Evolutionary conservation across 139 green algal genomes (phyloP).

Genomic region (Chloropicon primus): DNA sequence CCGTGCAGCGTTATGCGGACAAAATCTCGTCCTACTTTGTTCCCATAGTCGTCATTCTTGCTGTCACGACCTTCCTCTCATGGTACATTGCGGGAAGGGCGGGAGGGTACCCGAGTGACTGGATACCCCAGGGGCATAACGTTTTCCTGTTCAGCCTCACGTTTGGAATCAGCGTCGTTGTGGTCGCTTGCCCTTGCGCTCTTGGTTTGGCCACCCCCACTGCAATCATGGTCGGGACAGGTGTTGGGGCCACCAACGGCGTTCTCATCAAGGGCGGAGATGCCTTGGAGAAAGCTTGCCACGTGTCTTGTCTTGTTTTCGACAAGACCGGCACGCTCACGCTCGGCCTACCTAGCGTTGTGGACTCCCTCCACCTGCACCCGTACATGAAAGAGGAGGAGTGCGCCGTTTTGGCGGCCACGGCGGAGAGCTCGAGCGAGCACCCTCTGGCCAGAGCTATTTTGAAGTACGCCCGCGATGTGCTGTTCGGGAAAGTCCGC

Average conservation of each 20-base stretch:
- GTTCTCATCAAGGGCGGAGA: conserved; percentile 78
- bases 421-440: conserved; percentile 69
- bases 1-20: conserved; percentile 76
- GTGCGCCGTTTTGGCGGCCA: conserved; percentile 43
- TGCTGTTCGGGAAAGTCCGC: background rate
- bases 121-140: conserved; percentile 64
- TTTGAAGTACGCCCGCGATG: conserved; percentile 33
- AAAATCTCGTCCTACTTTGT: conserved; percentile 76
- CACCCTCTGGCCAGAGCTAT: conserved; percentile 78
- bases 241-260: conserved; percentile 65
- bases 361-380: conserved; percentile 9
- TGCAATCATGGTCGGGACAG: conserved; percentile 93
- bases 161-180: conserved; percentile 88
- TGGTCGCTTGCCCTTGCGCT: conserved; percentile 95
- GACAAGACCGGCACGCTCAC: conserved; percentile 97
- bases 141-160: conserved; percentile 83
- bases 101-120: conserved; percentile 34
- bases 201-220: conserved; percentile 89
- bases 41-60: conserved; percentile 60
- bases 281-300: conserved; percentile 8
- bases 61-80: conserved; percentile 50
- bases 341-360: conserved; percentile 45
- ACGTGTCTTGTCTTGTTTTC: conserved; percentile 60
- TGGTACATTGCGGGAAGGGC: conserved; percentile 56
- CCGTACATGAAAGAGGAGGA: conserved; percentile 21